These are phyloP conservation scores for Akanthomyces lecanii DNA, from an alignment of 2,329 filamentous ascomycete species.

Conservation along the genomic window DNA sequence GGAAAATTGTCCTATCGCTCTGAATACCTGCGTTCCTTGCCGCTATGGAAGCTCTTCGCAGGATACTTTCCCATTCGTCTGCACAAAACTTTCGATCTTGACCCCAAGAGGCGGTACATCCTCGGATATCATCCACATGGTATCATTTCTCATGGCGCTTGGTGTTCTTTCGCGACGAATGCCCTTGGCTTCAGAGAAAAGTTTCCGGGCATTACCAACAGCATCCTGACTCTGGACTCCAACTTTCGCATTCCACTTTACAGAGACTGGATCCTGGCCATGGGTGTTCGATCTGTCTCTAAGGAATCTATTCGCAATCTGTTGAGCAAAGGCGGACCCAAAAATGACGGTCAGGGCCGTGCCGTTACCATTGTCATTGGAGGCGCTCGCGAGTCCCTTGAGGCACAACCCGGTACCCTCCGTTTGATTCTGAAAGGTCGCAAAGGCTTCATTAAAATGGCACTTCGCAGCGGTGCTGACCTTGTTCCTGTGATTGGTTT, in stretches of 20 bases:
- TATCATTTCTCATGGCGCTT: constrained; percentile 96
- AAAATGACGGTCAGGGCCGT: constrained; percentile 83
- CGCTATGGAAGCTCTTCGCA: constrained; percentile 83
- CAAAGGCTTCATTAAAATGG: constrained; percentile 92
- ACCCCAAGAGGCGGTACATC: constrained; percentile 84
- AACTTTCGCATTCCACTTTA: constrained; percentile 95
- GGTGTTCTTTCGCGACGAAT: constrained; percentile 85
- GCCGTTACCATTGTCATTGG: constrained; percentile 95
- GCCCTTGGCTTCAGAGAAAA: constrained; percentile 80
- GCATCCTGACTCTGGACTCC: constrained; percentile 84
- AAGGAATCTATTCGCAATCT: constrained; percentile 86
- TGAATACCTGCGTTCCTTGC: constrained; percentile 66
- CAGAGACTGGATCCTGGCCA: constrained; percentile 84
- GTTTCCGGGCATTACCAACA: constrained; percentile 94
- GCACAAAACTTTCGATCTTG: constrained; percentile 77
- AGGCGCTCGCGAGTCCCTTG: constrained; percentile 85
- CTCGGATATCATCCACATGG: constrained; percentile 97
- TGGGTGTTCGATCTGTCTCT: constrained; percentile 85
- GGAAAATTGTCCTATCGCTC: constrained; percentile 72
- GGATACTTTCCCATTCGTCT: constrained; percentile 87
- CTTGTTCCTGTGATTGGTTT: constrained; percentile 89
- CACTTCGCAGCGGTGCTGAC: constrained; percentile 86
- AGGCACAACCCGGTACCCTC: constrained; percentile 74
- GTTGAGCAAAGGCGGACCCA: constrained; percentile 70
- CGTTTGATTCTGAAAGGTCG: constrained; percentile 76